Evolutionary conservation across 1,284 basidiomycete genomes (phyloP), one percentile per base, ranked within the genome.

Genomic region (Rhodotorula sp.): DNA sequence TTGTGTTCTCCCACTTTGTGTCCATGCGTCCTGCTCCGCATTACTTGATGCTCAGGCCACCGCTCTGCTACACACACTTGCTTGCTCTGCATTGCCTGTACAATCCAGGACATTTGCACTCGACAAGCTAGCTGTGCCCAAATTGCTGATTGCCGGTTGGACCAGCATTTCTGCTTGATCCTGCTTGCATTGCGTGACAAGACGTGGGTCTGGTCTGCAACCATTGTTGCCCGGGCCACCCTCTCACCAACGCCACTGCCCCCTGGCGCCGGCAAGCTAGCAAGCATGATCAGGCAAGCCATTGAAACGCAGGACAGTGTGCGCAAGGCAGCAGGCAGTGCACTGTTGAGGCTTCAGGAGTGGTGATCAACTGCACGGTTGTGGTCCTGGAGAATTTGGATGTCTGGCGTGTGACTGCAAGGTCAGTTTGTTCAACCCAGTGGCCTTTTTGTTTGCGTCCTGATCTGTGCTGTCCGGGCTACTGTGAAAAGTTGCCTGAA

Each of bases 21-120:
- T 89, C 88, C 46, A 96, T 99, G 80, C 91, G 96, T 81, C 87
- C 97, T 68, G 97, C 97, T 8, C 96, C 99, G 79, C 91, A 99
- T 41, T 97, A 97, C 44, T 97, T 95, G 0, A n/a, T n/a, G n/a
- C n/a, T n/a, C n/a, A n/a, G n/a, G n/a, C n/a, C n/a, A n/a, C n/a
- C n/a, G n/a, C n/a, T n/a, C n/a, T n/a, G n/a, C n/a, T n/a, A n/a
- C n/a, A n/a, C n/a, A n/a, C n/a, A n/a, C n/a, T n/a, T n/a, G n/a
- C n/a, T n/a, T n/a, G n/a, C n/a, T n/a, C n/a, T n/a, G n/a, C n/a
- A n/a, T n/a, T n/a, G n/a, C n/a, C n/a, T n/a, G n/a, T n/a, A n/a
- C n/a, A n/a, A n/a, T n/a, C n/a, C n/a, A n/a, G n/a, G n/a, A n/a
- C n/a, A n/a, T n/a, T n/a, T n/a, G n/a, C n/a, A n/a, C n/a, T n/a